These are phyloP conservation scores for Hanseniaspora sp. DNA, from an alignment of 1,139 yeast species.

Conservation along the genomic window DNA sequence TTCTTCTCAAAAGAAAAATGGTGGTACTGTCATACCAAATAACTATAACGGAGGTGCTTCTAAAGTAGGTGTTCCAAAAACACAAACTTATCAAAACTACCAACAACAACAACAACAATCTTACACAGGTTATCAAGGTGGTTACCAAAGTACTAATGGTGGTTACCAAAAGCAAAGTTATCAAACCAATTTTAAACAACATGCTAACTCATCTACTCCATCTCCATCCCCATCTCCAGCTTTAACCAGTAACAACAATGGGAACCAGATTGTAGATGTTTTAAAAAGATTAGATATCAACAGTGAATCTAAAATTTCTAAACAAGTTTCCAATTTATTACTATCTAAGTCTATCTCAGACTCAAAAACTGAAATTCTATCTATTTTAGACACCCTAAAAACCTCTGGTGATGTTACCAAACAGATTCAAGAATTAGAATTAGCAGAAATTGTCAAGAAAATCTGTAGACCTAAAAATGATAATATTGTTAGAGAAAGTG, in stretches of 20 bases:
- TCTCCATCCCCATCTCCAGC: background rate
- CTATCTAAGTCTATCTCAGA: slow-evolving; percentile 7
- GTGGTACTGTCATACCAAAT: slow-evolving; percentile 8
- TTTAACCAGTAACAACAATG: background rate
- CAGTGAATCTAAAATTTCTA: background rate
- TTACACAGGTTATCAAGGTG: slow-evolving; percentile 8
- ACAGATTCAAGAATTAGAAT: slow-evolving; percentile 49
- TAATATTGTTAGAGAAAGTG: slow-evolving; percentile 63
- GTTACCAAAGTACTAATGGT: background rate
- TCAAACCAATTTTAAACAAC: slow-evolving; percentile 5
- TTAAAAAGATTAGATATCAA: slow-evolving; percentile 11
- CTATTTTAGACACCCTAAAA: slow-evolving; percentile 1
- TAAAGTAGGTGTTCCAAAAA: slow-evolving; percentile 14
- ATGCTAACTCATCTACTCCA: background rate
- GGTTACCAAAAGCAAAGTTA: slow-evolving; percentile 10
- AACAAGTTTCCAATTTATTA: background rate
- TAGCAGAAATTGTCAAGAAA: slow-evolving; percentile 51
- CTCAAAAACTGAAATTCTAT: slow-evolving; percentile 5
- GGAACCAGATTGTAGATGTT: background rate
- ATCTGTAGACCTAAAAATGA: slow-evolving; percentile 65
- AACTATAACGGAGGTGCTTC: slow-evolving; percentile 12
- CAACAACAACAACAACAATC: slow-evolving; percentile 11
- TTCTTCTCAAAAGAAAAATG: background rate
- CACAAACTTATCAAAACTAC: slow-evolving; percentile 9
- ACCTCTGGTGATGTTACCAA: slow-evolving; percentile 7